Evolutionary conservation across 2,329 filamentous ascomycete genomes (phyloP).

Genomic region (Dothistroma septosporum): DNA sequence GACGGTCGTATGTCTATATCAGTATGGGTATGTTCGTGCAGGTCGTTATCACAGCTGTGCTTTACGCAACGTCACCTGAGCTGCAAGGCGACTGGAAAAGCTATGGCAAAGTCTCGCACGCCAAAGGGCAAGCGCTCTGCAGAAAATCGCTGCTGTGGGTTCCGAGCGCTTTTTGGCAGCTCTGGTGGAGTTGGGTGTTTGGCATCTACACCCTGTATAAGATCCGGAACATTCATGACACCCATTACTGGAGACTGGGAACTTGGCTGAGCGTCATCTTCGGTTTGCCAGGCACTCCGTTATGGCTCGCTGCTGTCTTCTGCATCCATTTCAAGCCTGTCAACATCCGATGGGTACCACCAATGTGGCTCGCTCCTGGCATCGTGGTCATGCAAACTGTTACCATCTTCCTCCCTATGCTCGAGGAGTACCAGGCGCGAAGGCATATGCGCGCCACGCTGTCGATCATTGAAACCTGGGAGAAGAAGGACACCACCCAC

Average conservation of each 20-base stretch:
- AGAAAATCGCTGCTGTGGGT: constrained; percentile 54
- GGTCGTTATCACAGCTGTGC: constrained; percentile 23
- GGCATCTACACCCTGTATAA: constrained; percentile 60
- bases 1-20: constrained; percentile 50
- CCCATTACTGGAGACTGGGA: constrained; percentile 62
- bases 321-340: constrained; percentile 45
- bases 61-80: constrained; percentile 18
- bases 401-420: constrained; percentile 60
- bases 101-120: constrained; percentile 20
- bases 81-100: constrained; percentile 27
- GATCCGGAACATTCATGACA: constrained; percentile 58
- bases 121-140: constrained; percentile 25
- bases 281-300: constrained; percentile 59
- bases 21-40: constrained; percentile 52
- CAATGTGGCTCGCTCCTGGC: constrained; percentile 60
- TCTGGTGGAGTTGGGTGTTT: constrained; percentile 60
- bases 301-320: constrained; percentile 60
- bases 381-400: constrained; percentile 62
- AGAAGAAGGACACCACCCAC: constrained; percentile 8
- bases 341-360: constrained; percentile 56
- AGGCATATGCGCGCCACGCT: constrained; percentile 33
- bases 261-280: constrained; percentile 52
- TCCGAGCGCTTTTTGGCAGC: constrained; percentile 61
- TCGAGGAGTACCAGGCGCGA: constrained; percentile 48
- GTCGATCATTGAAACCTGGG: constrained; percentile 31